Conservation (phyloP, 2,329 filamentous ascomycete species). For the Ustulina deusta region DNA sequence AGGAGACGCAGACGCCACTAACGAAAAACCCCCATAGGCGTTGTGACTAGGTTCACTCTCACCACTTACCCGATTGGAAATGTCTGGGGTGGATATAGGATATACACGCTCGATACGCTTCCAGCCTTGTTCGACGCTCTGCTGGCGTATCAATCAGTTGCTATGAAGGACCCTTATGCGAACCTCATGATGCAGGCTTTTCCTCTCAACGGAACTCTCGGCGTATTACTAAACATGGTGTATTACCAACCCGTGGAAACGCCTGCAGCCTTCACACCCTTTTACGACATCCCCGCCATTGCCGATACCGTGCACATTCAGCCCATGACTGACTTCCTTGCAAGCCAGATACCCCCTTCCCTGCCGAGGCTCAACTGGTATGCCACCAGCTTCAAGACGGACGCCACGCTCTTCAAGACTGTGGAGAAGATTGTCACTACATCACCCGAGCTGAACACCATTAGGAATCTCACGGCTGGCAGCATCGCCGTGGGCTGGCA, state of each 20-base stretch:
- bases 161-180: slow-evolving; percentile 49
- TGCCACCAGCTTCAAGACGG: slow-evolving; percentile 47
- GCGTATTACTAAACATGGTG: slow-evolving; percentile 48
- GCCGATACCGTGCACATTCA: slow-evolving; percentile 46
- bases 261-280: slow-evolving; percentile 47
- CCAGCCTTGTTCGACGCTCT: slow-evolving; percentile 46
- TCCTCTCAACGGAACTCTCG: slow-evolving; percentile 46
- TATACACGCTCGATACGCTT: slow-evolving; percentile 46
- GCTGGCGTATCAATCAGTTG: slow-evolving; percentile 45
- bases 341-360: slow-evolving; percentile 38
- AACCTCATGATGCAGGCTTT: slow-evolving; percentile 49
- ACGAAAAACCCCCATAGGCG: slow-evolving; percentile 37
- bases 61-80: slow-evolving; percentile 45
- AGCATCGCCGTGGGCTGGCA: slow-evolving; percentile 50
- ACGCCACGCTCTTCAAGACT: slow-evolving; percentile 42
- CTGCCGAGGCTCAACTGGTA: slow-evolving; percentile 48
- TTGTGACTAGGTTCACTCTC: slow-evolving; percentile 47
- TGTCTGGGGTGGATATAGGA: slow-evolving; percentile 46
- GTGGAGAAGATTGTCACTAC: slow-evolving; percentile 44
- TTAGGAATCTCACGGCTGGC: slow-evolving; percentile 45
- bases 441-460: slow-evolving; percentile 44
- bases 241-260: slow-evolving; percentile 47
- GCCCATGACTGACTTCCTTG: slow-evolving; percentile 42
- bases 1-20: slow-evolving; percentile 28
- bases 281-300: slow-evolving; percentile 45